Evolutionary conservation across 441 rosid species (phyloP), one percentile per base, ranked within the genome.

Genomic region (Gossypium lobatum): DNA sequence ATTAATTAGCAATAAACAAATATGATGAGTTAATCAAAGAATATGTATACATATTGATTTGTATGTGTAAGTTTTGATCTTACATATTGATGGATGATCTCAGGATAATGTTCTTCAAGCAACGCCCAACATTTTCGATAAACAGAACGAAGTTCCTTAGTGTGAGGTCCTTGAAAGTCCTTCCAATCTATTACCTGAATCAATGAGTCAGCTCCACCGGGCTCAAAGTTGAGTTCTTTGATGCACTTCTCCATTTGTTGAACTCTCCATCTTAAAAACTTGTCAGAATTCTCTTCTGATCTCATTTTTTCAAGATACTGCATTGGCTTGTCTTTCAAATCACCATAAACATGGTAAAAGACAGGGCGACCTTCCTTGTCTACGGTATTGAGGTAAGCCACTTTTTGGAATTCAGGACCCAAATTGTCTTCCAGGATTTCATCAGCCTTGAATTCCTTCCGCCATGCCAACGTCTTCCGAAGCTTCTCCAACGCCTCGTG

Each of bases 171-270:
- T 3, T 80, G 83, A 39, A 73, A 58, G 77, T 86, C 79, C 80
- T 81, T 87, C 59, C 88, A 76, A 78, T 89, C 90, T 18, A 82
- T 86, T 21, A 89, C 76, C 48, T 83, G 88, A 75, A 87, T 79
- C 11, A 89, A 18, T 8, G 93, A 82, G 62, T 86, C 64, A 0
- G 83, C 74, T 10, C 83, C 90, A 11, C 88, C 89, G 6, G 77
- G 74, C 72, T 69, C 80, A 37, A 89, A 86, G 46, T 72, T 79
- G 23, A 88, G 78, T 64, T 79, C 74, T 70, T 67, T 61, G 13
- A 85, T 71, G 13, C 78, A 76, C 66, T 76, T 85, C 71, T 89
- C 91, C 78, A 84, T 62, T 79, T 57, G 71, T 67, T 76, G 88
- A 31, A 85, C 72, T 45, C 74, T 78, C 76, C 76, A 76, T 52